phyloP scores from a whole-genome alignment of 306 rosid species.

The Cicer chorassanicum region DNA sequence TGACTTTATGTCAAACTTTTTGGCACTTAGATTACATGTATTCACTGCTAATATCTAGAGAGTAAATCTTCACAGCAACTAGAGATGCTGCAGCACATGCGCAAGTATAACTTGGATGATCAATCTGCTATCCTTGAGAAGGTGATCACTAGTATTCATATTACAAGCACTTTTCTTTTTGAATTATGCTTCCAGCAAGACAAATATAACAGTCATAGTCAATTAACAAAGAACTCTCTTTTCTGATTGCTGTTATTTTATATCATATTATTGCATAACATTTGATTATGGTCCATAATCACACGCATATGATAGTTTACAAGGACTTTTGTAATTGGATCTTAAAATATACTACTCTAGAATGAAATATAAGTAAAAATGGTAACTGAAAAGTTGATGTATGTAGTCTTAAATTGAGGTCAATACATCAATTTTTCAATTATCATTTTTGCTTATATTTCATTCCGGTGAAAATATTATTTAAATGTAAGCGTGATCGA shows the following conservation, averaged over 20 bases:
- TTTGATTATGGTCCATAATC: constrained; percentile 7
- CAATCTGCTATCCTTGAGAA: constrained; percentile 81
- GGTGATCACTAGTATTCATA: constrained; percentile 49
- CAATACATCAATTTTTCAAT: too few species aligned
- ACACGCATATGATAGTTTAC: not conserved
- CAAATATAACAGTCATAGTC: not conserved
- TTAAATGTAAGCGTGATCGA: not conserved
- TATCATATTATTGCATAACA: not conserved
- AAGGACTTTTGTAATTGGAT: not conserved
- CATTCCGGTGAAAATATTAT: too few species aligned
- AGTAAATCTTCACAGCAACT: constrained; percentile 64
- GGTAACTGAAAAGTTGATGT: too few species aligned
- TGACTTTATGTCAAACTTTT: constrained; percentile 1
- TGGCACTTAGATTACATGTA: constrained; percentile 4
- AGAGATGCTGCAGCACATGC: constrained; percentile 83
- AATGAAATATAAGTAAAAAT: too few species aligned
- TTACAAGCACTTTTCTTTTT: not conserved
- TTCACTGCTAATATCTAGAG: constrained; percentile 35
- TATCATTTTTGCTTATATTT: too few species aligned
- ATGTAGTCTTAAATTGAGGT: too few species aligned
- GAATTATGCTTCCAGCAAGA: not conserved
- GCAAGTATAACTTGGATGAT: constrained; percentile 72
- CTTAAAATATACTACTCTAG: not conserved
- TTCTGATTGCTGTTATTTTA: not conserved
- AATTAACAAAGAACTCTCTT: not conserved